Evolutionary conservation across 2,329 filamentous ascomycete genomes (phyloP).

Genomic region (Trichoderma asperellum): DNA sequence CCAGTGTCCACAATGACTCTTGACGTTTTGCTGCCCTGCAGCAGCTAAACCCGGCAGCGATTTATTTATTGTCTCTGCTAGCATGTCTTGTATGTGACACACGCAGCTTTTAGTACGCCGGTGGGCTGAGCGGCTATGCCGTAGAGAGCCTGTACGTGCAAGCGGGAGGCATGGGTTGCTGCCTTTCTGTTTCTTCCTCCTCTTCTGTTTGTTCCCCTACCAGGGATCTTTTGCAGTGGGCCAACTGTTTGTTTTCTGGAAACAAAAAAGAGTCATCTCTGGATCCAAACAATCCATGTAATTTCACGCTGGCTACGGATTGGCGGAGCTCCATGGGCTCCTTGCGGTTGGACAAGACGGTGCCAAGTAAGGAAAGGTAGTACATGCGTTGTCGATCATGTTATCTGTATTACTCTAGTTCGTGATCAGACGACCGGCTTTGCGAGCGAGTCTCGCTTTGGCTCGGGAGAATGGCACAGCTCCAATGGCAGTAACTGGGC

Average conservation of each 20-base stretch:
- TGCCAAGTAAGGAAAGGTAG: not conserved
- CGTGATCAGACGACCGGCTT: not conserved
- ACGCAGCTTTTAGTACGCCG: conserved; percentile 1
- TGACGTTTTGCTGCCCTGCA: conserved; percentile 2
- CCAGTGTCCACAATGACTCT: conserved; percentile 17
- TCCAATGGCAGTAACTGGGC: not conserved
- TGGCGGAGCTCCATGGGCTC: not conserved
- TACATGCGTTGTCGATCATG: conserved; percentile 22
- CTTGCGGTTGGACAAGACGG: conserved; percentile 7
- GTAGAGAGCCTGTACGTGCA: conserved; percentile 3
- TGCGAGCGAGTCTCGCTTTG: not conserved
- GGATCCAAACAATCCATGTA: not conserved
- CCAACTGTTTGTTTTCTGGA: conserved; percentile 1
- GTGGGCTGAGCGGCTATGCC: conserved; percentile 16
- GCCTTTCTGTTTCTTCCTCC: not conserved
- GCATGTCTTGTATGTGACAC: conserved; percentile 19
- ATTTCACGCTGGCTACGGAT: not conserved
- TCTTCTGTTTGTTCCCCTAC: not conserved
- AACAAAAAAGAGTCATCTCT: not conserved
- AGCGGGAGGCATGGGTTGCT: not conserved
- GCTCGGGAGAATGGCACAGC: not conserved
- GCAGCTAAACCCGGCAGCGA: not conserved
- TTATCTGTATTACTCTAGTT: not conserved
- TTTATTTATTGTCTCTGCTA: conserved; percentile 23
- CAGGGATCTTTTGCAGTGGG: not conserved